These are phyloP conservation scores for Coccomyxa sp. DNA, from an alignment of 139 green algal species.

Conservation along the genomic window DNA sequence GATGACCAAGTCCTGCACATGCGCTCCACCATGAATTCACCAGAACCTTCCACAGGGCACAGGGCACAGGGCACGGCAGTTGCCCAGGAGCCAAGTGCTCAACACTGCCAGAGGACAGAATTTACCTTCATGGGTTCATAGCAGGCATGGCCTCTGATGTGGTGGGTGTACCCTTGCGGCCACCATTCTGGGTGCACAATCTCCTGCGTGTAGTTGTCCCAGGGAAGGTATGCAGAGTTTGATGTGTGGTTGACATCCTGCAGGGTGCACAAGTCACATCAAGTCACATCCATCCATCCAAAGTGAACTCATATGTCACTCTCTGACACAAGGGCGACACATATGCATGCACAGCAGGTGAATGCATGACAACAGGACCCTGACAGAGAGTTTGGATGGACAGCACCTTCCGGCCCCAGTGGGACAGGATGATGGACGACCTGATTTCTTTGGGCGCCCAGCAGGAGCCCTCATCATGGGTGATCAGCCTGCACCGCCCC, in stretches of 20 bases:
- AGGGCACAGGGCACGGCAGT: background rate
- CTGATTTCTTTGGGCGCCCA: constrained; percentile 32
- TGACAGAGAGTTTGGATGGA: background rate
- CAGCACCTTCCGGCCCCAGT: constrained; percentile 39
- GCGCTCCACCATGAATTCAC: background rate
- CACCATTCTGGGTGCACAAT: constrained; percentile 2
- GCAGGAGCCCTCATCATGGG: constrained; percentile 54
- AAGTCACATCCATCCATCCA: background rate
- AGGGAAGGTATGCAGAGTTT: constrained; percentile 26
- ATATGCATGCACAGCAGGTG: too few relatives aligned
- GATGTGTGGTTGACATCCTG: constrained; percentile 29
- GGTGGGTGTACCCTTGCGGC: constrained; percentile 28
- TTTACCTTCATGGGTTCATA: constrained; percentile 42
- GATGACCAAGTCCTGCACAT: constrained; percentile 47
- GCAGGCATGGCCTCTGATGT: constrained; percentile 30
- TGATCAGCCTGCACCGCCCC: constrained; percentile 6
- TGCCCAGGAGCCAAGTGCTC: background rate
- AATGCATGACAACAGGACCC: too few relatives aligned
- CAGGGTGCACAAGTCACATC: constrained; percentile 26
- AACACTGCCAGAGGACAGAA: background rate
- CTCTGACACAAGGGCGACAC: background rate
- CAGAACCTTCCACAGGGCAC: background rate
- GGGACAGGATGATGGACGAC: constrained; percentile 33
- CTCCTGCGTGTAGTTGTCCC: constrained; percentile 32
- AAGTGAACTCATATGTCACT: background rate